These are phyloP conservation scores for Solanum ossicruentum DNA, from an alignment of 257 asterid genomes.

Conservation along the genomic window DNA sequence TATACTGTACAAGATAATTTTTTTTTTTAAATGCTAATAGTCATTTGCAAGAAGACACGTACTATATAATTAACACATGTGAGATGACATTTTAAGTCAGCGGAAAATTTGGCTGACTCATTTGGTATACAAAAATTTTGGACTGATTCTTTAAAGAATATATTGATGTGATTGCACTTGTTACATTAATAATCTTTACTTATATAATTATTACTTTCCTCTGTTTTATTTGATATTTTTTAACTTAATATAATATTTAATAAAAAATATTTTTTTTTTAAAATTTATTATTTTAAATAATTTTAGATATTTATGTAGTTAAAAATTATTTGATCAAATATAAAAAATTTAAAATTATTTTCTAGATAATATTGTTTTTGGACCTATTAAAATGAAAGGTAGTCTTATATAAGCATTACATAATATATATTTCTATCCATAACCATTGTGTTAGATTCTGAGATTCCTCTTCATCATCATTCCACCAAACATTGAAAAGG, in stretches of 20 bases:
- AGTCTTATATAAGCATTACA: neutral
- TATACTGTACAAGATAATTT: neutral
- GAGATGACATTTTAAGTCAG: conserved; percentile 23
- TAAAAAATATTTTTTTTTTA: too few relatives aligned
- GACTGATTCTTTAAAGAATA: conserved; percentile 14
- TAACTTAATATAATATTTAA: too few relatives aligned
- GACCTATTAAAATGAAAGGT: too few relatives aligned
- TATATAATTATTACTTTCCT: neutral
- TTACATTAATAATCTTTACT: neutral
- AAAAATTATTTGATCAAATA: too few relatives aligned
- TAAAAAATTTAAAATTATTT: too few relatives aligned
- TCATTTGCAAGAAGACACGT: neutral
- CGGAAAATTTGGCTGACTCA: conserved; percentile 6
- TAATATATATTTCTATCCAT: neutral
- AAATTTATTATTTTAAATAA: too few relatives aligned
- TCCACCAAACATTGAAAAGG: neutral
- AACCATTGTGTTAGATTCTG: conserved; percentile 2
- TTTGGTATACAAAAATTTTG: neutral
- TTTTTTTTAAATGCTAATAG: neutral
- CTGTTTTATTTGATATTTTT: too few relatives aligned
- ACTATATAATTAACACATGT: conserved; percentile 18
- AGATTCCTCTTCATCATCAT: conserved; percentile 22
- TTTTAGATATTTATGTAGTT: too few relatives aligned
- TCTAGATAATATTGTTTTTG: too few relatives aligned
- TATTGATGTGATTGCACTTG: conserved; percentile 10